phyloP scores from a whole-genome alignment of 208 protist species.

The Wallacemonas collosoma region DNA sequence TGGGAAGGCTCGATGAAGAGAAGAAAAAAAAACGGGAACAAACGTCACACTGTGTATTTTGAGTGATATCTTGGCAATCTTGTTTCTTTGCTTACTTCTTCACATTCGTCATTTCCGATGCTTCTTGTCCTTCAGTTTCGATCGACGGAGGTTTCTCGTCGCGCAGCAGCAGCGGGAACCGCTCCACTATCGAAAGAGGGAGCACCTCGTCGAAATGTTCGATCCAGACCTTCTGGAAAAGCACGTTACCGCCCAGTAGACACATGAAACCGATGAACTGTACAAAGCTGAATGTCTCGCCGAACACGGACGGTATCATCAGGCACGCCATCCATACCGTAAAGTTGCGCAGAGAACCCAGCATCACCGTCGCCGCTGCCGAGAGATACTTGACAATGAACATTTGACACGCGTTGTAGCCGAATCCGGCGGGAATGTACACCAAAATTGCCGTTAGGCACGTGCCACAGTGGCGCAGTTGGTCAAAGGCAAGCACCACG shows the following conservation, averaged over 20 bases:
- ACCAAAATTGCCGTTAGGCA: slow-evolving; percentile 47
- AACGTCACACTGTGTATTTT: neutral
- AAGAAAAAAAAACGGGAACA: no score
- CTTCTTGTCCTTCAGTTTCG: neutral
- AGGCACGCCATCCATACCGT: slow-evolving; percentile 71
- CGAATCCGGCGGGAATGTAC: slow-evolving; percentile 55
- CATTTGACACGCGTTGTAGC: slow-evolving; percentile 71
- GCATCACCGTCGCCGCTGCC: slow-evolving; percentile 64
- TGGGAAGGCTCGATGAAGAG: neutral
- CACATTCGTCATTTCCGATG: neutral
- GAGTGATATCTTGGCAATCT: neutral
- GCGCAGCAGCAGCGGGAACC: slow-evolving; percentile 36
- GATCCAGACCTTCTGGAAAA: slow-evolving; percentile 65
- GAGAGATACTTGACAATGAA: slow-evolving; percentile 78
- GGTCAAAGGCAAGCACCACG: slow-evolving; percentile 61
- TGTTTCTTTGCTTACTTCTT: no score
- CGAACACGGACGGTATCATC: slow-evolving; percentile 57
- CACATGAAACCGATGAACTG: slow-evolving; percentile 68
- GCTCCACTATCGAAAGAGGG: slow-evolving; percentile 31
- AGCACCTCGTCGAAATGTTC: slow-evolving; percentile 45
- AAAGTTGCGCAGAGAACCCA: slow-evolving; percentile 72
- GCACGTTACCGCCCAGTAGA: slow-evolving; percentile 63
- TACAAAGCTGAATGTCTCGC: slow-evolving; percentile 63
- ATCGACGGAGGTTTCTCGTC: slow-evolving; percentile 9
- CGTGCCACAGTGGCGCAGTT: slow-evolving; percentile 38